Conservation (phyloP, 108 stramenopile species). For the Cyclotella atomus region DNA sequence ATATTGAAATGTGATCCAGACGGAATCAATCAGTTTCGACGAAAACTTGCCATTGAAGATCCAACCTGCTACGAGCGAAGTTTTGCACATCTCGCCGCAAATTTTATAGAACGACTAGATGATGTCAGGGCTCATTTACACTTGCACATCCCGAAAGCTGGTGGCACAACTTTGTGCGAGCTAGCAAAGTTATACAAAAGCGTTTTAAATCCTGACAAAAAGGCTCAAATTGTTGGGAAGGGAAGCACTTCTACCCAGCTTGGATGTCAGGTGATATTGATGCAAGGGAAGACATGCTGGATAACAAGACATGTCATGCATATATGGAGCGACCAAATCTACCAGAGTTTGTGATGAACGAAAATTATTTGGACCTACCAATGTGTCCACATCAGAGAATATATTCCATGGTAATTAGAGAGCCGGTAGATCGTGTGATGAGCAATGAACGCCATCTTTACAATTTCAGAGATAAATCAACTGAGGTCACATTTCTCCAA, state of each 20-base stretch:
- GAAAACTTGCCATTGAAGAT: constrained; percentile 10
- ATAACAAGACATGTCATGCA: background rate
- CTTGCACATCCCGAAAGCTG: constrained; percentile 30
- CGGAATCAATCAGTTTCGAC: constrained; percentile 10
- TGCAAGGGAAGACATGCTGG: background rate
- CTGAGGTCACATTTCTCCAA: background rate
- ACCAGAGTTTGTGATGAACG: constrained; percentile 30
- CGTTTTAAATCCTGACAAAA: background rate
- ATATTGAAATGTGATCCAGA: constrained; percentile 8
- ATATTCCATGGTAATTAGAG: constrained; percentile 17
- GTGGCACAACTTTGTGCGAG: constrained; percentile 10
- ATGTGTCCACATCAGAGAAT: constrained; percentile 7
- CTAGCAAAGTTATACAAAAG: constrained; percentile 1
- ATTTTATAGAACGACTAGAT: background rate
- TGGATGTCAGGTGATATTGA: background rate
- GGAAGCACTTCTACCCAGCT: constrained; percentile 19
- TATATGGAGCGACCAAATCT: background rate
- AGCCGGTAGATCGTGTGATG: constrained; percentile 24
- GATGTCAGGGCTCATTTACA: constrained; percentile 1
- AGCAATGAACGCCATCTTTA: constrained; percentile 16
- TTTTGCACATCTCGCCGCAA: background rate
- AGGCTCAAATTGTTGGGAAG: constrained; percentile 22
- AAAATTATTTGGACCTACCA: constrained; percentile 33
- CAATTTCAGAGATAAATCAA: background rate
- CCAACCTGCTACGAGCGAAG: constrained; percentile 8